phyloP scores from a whole-genome alignment of 2,329 filamentous ascomycete genomes.

The Fusarium sp. region DNA sequence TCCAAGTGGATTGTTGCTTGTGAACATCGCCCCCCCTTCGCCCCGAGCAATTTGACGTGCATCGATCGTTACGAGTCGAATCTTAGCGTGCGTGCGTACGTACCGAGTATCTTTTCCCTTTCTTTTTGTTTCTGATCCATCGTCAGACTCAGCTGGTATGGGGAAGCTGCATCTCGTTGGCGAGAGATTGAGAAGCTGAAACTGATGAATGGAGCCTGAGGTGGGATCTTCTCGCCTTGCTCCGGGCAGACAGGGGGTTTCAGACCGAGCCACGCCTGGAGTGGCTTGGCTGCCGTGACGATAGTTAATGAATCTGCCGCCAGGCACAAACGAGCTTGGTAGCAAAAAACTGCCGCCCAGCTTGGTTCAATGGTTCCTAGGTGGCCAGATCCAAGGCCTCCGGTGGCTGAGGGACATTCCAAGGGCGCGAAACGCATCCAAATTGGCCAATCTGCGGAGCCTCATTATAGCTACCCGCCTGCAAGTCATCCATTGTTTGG shows the following conservation, averaged over 20 bases:
- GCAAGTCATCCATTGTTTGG: too few species aligned
- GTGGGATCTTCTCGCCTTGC: slow-evolving; percentile 7
- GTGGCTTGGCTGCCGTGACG: slow-evolving; percentile 32
- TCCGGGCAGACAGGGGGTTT: slow-evolving; percentile 31
- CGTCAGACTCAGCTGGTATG: slow-evolving; percentile 1
- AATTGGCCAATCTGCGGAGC: neutral
- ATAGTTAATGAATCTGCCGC: slow-evolving; percentile 17
- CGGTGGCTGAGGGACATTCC: slow-evolving; percentile 5
- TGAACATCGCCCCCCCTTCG: slow-evolving; percentile 21
- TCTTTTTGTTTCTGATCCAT: slow-evolving; percentile 2
- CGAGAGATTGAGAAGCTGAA: slow-evolving; percentile 36
- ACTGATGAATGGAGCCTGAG: slow-evolving; percentile 29
- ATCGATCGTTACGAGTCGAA: slow-evolving; percentile 38
- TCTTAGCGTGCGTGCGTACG: slow-evolving; percentile 24
- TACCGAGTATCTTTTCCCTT: neutral
- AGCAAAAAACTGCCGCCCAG: slow-evolving; percentile 17
- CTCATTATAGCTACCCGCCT: too few species aligned
- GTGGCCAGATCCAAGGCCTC: neutral
- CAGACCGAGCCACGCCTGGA: slow-evolving; percentile 26
- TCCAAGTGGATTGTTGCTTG: slow-evolving; percentile 25
- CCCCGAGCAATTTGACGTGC: slow-evolving; percentile 46
- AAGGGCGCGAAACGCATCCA: neutral
- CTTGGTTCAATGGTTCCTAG: slow-evolving; percentile 4
- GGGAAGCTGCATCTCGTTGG: slow-evolving; percentile 3
- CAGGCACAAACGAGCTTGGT: slow-evolving; percentile 29